Evolutionary conservation across 2,329 filamentous ascomycete genomes (phyloP).

Genomic region (Fusarium brachygibbosum): DNA sequence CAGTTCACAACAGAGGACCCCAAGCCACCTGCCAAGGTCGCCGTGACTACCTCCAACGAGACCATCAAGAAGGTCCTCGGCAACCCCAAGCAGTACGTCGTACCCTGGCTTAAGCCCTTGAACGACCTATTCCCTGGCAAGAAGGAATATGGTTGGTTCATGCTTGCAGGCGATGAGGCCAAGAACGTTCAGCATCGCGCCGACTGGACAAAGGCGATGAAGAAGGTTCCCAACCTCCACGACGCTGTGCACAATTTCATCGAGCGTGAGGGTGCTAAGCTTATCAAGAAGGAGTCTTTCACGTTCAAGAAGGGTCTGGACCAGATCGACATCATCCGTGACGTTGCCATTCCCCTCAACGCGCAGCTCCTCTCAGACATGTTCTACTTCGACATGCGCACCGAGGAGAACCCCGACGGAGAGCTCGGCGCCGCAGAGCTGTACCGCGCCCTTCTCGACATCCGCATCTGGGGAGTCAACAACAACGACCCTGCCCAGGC

Average conservation of each 20-base stretch:
- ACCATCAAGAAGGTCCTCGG: slow-evolving; percentile 53
- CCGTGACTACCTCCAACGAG: slow-evolving; percentile 46
- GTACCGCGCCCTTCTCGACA: slow-evolving; percentile 59
- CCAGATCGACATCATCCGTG: slow-evolving; percentile 61
- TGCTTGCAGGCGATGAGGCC: slow-evolving; percentile 55
- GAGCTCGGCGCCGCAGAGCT: slow-evolving; percentile 57
- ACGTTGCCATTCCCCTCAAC: slow-evolving; percentile 71
- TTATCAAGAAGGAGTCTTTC: slow-evolving; percentile 59
- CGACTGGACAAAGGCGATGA: slow-evolving; percentile 51
- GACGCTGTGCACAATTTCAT: slow-evolving; percentile 52
- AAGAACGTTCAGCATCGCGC: slow-evolving; percentile 52
- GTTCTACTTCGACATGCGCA: slow-evolving; percentile 71
- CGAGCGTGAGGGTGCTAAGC: slow-evolving; percentile 52
- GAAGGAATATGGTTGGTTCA: slow-evolving; percentile 57
- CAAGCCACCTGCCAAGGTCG: slow-evolving; percentile 51
- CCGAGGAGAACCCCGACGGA: slow-evolving; percentile 66
- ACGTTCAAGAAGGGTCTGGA: slow-evolving; percentile 53
- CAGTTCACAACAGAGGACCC: slow-evolving; percentile 54
- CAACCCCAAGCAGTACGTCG: slow-evolving; percentile 52
- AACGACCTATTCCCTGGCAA: slow-evolving; percentile 54
- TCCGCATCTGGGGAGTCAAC: slow-evolving; percentile 62
- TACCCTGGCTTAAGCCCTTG: slow-evolving; percentile 53
- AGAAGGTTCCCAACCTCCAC: slow-evolving; percentile 53
- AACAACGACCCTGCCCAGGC: slow-evolving; percentile 62
- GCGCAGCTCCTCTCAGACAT: slow-evolving; percentile 68